These are phyloP conservation scores for Sarocladiaceae sp. DNA, from an alignment of 2,329 filamentous ascomycete genomes.

Conservation along the genomic window DNA sequence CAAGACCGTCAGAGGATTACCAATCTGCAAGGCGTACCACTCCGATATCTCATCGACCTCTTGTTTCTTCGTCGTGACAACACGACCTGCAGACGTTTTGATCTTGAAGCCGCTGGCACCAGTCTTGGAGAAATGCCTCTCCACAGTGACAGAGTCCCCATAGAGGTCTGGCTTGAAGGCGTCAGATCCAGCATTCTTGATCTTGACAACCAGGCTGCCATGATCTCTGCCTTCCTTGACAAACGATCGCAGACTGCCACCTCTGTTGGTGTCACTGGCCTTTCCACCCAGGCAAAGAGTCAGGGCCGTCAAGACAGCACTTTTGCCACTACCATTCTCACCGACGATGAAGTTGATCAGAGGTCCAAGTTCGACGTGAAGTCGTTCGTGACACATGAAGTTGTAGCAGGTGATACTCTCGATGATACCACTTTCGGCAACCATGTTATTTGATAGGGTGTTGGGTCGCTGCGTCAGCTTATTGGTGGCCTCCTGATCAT, in stretches of 20 bases:
- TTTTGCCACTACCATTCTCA: slow-evolving; percentile 96
- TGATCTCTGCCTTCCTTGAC: slow-evolving; percentile 83
- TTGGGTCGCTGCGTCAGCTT: slow-evolving; percentile 45
- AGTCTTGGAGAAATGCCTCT: slow-evolving; percentile 73
- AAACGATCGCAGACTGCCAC: slow-evolving; percentile 79
- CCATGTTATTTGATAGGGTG: slow-evolving; percentile 59
- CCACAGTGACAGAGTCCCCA: slow-evolving; percentile 80
- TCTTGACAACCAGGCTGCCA: slow-evolving; percentile 69
- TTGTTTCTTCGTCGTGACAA: slow-evolving; percentile 74
- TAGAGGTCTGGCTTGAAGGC: slow-evolving; percentile 80
- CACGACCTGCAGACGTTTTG: slow-evolving; percentile 62
- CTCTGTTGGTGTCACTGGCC: slow-evolving; percentile 86
- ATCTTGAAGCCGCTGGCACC: slow-evolving; percentile 81
- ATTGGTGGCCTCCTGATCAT: slow-evolving; percentile 61
- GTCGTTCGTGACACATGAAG: slow-evolving; percentile 89
- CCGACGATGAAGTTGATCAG: slow-evolving; percentile 98
- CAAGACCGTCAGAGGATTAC: slow-evolving; percentile 92
- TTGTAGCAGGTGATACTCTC: slow-evolving; percentile 82
- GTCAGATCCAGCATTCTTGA: slow-evolving; percentile 84
- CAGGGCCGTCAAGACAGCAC: slow-evolving; percentile 86
- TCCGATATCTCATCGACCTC: slow-evolving; percentile 92
- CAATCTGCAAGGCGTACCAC: slow-evolving; percentile 87
- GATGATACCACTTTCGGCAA: slow-evolving; percentile 79
- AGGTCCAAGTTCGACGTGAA: slow-evolving; percentile 81
- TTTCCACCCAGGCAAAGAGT: slow-evolving; percentile 94